Evolutionary conservation across 257 asterid genomes (phyloP).

Genomic region (Ballota nigra): DNA sequence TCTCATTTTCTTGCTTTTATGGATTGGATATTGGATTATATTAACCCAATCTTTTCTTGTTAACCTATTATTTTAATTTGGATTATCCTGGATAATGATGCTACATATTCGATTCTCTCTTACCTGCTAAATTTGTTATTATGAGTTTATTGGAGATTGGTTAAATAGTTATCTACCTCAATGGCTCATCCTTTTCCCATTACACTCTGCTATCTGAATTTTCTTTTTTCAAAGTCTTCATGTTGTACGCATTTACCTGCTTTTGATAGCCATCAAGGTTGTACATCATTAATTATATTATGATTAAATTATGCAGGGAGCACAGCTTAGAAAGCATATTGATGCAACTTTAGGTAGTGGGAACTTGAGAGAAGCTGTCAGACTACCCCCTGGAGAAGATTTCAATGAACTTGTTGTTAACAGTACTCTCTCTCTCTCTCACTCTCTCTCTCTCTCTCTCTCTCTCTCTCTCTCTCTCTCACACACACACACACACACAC

Average conservation of each 20-base stretch:
- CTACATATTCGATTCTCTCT: not conserved
- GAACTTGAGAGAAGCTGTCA: conserved; percentile 92
- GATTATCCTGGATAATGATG: not conserved
- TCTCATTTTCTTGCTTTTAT: not conserved
- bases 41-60: not conserved
- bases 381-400: conserved; percentile 94
- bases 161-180: not conserved
- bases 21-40: not conserved
- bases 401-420: conserved; percentile 92
- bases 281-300: conserved; percentile 2
- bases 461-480: too few species aligned
- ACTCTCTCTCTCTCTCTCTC: too few species aligned
- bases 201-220: not conserved
- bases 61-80: not conserved
- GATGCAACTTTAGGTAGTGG: conserved; percentile 96
- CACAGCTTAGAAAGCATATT: conserved; percentile 82
- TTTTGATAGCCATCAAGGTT: not conserved
- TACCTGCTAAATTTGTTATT: not conserved
- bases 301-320: conserved; percentile 57
- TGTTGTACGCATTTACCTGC: not conserved
- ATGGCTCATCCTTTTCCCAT: conserved; percentile 7
- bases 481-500: too few species aligned
- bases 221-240: not conserved
- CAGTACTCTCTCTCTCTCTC: conserved; percentile 45
- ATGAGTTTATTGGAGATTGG: not conserved